These are phyloP conservation scores for Oxytropis ochrocephala DNA, from an alignment of 306 rosid genomes.

Conservation along the genomic window DNA sequence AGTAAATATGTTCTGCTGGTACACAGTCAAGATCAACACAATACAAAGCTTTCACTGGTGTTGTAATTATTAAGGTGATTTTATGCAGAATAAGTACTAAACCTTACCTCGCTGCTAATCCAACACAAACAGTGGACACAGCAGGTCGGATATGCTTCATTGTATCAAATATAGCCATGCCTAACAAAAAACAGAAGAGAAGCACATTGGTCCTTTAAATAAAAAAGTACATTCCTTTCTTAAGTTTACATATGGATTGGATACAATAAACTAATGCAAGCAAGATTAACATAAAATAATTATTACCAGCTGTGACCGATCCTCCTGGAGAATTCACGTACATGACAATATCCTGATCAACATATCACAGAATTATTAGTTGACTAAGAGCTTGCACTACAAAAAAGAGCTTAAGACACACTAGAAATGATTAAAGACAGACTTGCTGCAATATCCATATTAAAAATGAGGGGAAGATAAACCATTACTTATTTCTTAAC, in stretches of 20 bases:
- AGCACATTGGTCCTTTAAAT: neutral
- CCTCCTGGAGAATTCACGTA: slow-evolving; percentile 93
- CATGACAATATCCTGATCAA: slow-evolving; percentile 77
- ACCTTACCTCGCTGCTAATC: slow-evolving; percentile 87
- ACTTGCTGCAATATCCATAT: too few relatives aligned
- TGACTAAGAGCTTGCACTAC: neutral
- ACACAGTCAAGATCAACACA: neutral
- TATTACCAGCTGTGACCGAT: slow-evolving; percentile 83
- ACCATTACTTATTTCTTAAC: neutral
- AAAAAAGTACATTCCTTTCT: neutral
- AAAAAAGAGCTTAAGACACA: neutral
- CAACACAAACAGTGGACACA: slow-evolving; percentile 94
- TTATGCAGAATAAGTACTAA: neutral
- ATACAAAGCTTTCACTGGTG: neutral
- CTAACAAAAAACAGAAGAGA: slow-evolving; percentile 30
- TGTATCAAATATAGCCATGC: slow-evolving; percentile 92
- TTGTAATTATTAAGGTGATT: neutral
- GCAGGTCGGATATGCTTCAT: slow-evolving; percentile 92
- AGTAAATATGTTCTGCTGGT: neutral
- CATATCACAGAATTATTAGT: slow-evolving; percentile 15
- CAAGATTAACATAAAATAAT: neutral
- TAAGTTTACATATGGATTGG: neutral
- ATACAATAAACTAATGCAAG: neutral
- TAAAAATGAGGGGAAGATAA: too few relatives aligned
- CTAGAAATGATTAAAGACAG: neutral